phyloP scores from a whole-genome alignment of 805 yeast species.

The Teunomyces lycoperdinae region DNA sequence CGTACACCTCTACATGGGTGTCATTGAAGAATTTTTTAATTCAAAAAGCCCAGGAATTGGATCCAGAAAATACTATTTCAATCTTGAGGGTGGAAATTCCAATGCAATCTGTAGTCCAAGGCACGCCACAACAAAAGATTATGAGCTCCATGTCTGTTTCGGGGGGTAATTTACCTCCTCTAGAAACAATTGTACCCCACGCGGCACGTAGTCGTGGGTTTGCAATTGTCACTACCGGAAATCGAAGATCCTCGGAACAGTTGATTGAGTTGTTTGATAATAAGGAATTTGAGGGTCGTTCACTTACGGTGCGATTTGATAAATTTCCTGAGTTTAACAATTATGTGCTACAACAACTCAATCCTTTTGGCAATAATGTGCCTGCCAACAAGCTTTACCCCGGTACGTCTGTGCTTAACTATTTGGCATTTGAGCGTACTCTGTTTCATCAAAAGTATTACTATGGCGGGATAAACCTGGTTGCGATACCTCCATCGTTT shows the following conservation, averaged over 20 bases:
- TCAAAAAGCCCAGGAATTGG: conserved; percentile 20
- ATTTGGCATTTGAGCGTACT: conserved; percentile 31
- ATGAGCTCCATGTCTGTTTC: background rate
- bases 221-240: conserved; percentile 57
- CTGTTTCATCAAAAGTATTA: conserved; percentile 31
- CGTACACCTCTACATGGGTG: conserved; percentile 43
- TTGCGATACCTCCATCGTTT: background rate
- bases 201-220: conserved; percentile 47
- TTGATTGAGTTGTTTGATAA: conserved; percentile 53
- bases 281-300: conserved; percentile 55
- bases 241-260: conserved; percentile 44
- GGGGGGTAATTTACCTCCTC: background rate
- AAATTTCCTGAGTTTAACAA: conserved; percentile 44
- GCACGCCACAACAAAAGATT: background rate
- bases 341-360: conserved; percentile 25
- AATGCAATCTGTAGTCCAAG: conserved; percentile 19
- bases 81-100: conserved; percentile 42
- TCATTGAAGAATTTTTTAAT: conserved; percentile 29
- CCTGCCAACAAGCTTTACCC: conserved; percentile 4
- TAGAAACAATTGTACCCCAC: background rate
- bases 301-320: conserved; percentile 60
- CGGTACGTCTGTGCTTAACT: conserved; percentile 13
- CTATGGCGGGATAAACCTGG: conserved; percentile 15
- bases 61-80: conserved; percentile 23
- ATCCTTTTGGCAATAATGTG: conserved; percentile 8